A percentile compares a stretch with the other conserved stretches of the same genome.
These are phyloP conservation scores for Aphanomyces astaci DNA, from an alignment of 352 stramenopile genomes.

Conservation along the genomic window DNA sequence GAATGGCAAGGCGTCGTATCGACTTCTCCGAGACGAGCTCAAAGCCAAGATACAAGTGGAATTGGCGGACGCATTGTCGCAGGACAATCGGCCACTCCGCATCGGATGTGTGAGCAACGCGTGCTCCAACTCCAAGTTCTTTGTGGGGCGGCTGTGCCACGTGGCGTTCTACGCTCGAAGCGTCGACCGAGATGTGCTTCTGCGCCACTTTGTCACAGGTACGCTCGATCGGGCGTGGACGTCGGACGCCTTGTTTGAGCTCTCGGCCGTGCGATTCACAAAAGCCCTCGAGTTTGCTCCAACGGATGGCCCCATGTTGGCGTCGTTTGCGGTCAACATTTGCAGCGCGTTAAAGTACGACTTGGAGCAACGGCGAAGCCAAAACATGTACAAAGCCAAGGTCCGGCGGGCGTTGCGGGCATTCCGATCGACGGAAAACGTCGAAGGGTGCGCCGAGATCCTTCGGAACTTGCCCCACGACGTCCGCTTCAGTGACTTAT, in stretches of 20 bases:
- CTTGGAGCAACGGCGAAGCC: slow-evolving; percentile 54
- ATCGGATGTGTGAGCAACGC: slow-evolving; percentile 65
- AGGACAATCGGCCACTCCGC: slow-evolving; percentile 47
- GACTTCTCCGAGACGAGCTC: slow-evolving; percentile 58
- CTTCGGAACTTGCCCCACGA: slow-evolving; percentile 70
- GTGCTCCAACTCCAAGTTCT: slow-evolving; percentile 60
- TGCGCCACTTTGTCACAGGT: slow-evolving; percentile 65
- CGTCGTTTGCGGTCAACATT: slow-evolving; percentile 72
- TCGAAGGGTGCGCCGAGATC: slow-evolving; percentile 68
- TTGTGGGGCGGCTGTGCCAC: slow-evolving; percentile 78
- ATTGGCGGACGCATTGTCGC: slow-evolving; percentile 46
- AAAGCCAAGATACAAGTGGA: slow-evolving; percentile 67
- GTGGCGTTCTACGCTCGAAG: slow-evolving; percentile 73
- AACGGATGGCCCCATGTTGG: slow-evolving; percentile 54
- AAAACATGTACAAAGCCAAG: slow-evolving; percentile 75
- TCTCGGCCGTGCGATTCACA: slow-evolving; percentile 64
- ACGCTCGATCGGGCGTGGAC: slow-evolving; percentile 47
- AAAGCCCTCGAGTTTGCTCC: slow-evolving; percentile 47
- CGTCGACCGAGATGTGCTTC: slow-evolving; percentile 60
- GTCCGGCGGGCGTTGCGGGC: slow-evolving; percentile 50
- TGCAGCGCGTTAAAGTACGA: slow-evolving; percentile 77
- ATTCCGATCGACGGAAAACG: slow-evolving; percentile 54
- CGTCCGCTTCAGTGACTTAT: slow-evolving; percentile 67
- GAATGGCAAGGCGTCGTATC: slow-evolving; percentile 61
- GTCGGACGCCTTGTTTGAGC: slow-evolving; percentile 67